Evolutionary conservation across 768 basidiomycete species (phyloP), one percentile per base, ranked within the genome.

Genomic region (Phylloporus arenicola): DNA sequence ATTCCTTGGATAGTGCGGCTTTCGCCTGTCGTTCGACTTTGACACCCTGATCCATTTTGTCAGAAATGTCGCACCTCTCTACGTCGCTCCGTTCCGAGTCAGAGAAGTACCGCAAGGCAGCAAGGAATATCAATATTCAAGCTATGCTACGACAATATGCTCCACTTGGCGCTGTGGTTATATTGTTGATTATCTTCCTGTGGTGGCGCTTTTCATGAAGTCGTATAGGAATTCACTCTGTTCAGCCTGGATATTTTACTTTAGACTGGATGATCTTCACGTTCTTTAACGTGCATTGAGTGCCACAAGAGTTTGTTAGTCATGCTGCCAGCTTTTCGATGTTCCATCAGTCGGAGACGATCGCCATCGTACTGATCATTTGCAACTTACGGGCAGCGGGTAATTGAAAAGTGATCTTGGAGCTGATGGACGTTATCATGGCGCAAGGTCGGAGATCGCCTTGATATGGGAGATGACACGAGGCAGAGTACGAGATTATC

Each of bases 51-150:
- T 17, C 25, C 22, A 34, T 43, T 31, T 51, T 24, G 7, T 12
- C 59, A 95, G 93, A 88, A 64, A 99, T 99, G 96, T 96, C 93
- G 19, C 90, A 94, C 65, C 75, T 99, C 48, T 97, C 94, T 20
- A 91, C 87, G 3, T 95, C 92, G 7, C 76, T 99, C 33, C 84
- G 92, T 42, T 88, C 94, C 42, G 96, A 99, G 70, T 96, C 93
- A 16, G 90, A 96, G 72, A 98, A 91, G 72, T 99, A 98, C 70
- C 84, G 95, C 44, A 94, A 89, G 71, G 92, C 92, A 24, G 92
- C 96, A 22, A 77, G 89, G 58, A 92, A 96, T 61, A 88, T 99
- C 70, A 98, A 98, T 64, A 65, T 94, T 48, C 81, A 94, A 58
- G 92, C 93, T 13, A 86, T 98, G 84, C 66, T 97, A 57, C 83